Evolutionary conservation across 2,329 filamentous ascomycete species (phyloP).

Genomic region (Pseudodiploospora longispora): DNA sequence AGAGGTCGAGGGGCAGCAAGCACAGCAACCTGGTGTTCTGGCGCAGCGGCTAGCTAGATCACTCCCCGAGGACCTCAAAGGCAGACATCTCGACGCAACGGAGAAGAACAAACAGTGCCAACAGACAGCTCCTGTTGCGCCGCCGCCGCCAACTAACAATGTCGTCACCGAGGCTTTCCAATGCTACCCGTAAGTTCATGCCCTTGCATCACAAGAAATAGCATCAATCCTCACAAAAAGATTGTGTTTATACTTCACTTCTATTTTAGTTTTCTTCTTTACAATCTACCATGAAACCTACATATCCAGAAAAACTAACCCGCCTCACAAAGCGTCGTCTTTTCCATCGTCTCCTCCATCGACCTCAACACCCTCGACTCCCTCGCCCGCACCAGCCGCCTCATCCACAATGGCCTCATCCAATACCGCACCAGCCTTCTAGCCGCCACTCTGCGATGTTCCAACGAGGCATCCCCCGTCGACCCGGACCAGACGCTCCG

Average conservation of each 20-base stretch:
- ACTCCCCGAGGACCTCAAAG: not conserved
- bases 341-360: slow-evolving; percentile 65
- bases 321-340: slow-evolving; percentile 56
- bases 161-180: slow-evolving; percentile 23
- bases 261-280: too few species aligned
- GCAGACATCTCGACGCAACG: not conserved
- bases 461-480: slow-evolving; percentile 55
- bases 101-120: not conserved
- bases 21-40: not conserved
- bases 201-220: not conserved
- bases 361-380: slow-evolving; percentile 84
- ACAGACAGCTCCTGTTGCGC: not conserved
- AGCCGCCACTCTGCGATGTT: slow-evolving; percentile 68
- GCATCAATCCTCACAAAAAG: not conserved
- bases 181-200: slow-evolving; percentile 27
- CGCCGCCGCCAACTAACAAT: slow-evolving; percentile 6
- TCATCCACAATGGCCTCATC: slow-evolving; percentile 68
- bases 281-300: too few species aligned
- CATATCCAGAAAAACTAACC: not conserved
- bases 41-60: slow-evolving; percentile 4
- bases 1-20: slow-evolving; percentile 8
- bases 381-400: slow-evolving; percentile 73
- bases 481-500: slow-evolving; percentile 49
- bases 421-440: slow-evolving; percentile 71
- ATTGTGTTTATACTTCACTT: too few species aligned